Evolutionary conservation across 768 basidiomycete species (phyloP), one percentile per base, ranked within the genome.

Genomic region (Phlebiopsis flavidoalba): DNA sequence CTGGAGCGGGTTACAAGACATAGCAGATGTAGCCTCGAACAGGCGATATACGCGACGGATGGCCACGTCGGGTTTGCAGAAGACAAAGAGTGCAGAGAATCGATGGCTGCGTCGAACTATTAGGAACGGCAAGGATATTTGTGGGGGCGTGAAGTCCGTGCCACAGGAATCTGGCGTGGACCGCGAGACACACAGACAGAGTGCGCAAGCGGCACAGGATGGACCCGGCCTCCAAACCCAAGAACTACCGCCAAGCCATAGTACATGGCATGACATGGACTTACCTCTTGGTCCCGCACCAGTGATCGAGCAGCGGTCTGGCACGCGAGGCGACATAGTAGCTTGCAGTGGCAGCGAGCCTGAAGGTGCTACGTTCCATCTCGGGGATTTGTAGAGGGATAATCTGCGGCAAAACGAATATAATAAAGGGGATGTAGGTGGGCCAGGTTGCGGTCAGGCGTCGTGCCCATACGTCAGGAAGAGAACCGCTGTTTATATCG

Each of bases 271-370:
- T 43, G 40, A 43, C 40, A 12, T 14, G 26, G 14, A 24, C 61
- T 43, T 45, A 88, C 89, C 91, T 72, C 91, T n/a, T 79, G 22
- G 88, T 85, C n/a, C n/a, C 35, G 86, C 88, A 62, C 91, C 91
- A 43, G 92, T 93, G 68, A 94, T 82, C n/a, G 73, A 93, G 85
- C n/a, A 37, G 82, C 89, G 60, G 82, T 87, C 69, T 85, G 78
- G 60, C 84, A 83, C 2, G 73, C 70, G 68, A 94, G 83, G 60
- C 82, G 80, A 74, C 93, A 93, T n/a, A 31, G 53, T n/a, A 94
- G 82, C 40, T n/a, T 78, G 72, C 63, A 73, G 81, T 12, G 84
- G n/a, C 75, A 66, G 73, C 78, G 69, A 75, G 63, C 36, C n/a
- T n/a, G 72, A 64, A 26, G 86, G 83, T 43, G 84, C n/a, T 78